Evolutionary conservation across 1,284 basidiomycete genomes (phyloP).

Genomic region (Erythrobasidium hasegawianum): DNA sequence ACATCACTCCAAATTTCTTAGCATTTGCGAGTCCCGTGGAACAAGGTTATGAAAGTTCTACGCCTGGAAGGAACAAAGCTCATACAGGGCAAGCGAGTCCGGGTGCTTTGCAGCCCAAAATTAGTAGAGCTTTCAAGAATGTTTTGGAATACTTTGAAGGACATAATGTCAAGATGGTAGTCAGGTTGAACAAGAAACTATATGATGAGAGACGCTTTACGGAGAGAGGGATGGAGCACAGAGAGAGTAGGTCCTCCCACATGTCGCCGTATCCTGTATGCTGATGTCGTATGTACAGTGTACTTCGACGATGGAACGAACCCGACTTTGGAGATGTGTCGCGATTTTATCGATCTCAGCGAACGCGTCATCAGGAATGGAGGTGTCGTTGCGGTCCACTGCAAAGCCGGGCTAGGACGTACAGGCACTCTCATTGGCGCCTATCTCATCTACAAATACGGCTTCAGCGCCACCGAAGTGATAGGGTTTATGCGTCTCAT

Average conservation of each 20-base stretch:
- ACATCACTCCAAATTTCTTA: slow-evolving; percentile 53
- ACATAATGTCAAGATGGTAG: slow-evolving; percentile 81
- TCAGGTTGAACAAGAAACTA: slow-evolving; percentile 86
- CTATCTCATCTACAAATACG: slow-evolving; percentile 97
- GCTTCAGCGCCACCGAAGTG: slow-evolving; percentile 95
- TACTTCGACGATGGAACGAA: slow-evolving; percentile 99
- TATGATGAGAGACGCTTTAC: slow-evolving; percentile 84
- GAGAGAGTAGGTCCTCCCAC: slow-evolving; percentile 59
- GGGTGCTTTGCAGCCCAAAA: slow-evolving; percentile 54
- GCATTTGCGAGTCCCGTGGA: slow-evolving; percentile 95
- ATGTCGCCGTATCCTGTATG: too few relatives aligned
- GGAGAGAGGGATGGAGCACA: slow-evolving; percentile 81
- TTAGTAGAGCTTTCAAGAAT: slow-evolving; percentile 64
- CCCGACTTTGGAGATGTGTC: slow-evolving; percentile 88
- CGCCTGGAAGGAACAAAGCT: slow-evolving; percentile 10
- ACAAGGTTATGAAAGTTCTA: slow-evolving; percentile 46
- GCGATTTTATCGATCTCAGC: slow-evolving; percentile 79
- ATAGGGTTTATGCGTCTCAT: slow-evolving; percentile 98
- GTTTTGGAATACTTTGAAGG: slow-evolving; percentile 89
- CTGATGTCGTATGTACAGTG: slow-evolving; percentile 50
- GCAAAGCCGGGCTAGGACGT: slow-evolving; percentile 87
- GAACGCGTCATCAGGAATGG: slow-evolving; percentile 68
- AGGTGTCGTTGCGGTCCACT: slow-evolving; percentile 57
- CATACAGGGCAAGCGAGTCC: slow-evolving; percentile 39
- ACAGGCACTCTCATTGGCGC: slow-evolving; percentile 95